These are phyloP conservation scores for Colletotrichum coccodes DNA, from an alignment of 2,329 filamentous ascomycete genomes.

Conservation along the genomic window DNA sequence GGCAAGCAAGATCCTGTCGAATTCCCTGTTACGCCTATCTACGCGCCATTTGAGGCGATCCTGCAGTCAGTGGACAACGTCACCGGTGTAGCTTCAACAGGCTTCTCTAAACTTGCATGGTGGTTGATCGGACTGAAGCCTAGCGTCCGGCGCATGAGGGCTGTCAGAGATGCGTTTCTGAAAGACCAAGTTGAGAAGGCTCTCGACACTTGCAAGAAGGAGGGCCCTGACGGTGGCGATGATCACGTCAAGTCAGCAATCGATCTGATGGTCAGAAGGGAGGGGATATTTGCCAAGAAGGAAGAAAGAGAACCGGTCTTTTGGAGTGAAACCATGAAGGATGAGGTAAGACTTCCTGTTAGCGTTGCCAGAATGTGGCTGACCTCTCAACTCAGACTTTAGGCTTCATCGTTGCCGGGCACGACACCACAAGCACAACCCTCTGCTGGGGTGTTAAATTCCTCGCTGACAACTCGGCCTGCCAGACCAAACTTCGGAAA, in stretches of 20 bases:
- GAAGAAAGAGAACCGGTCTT: constrained; percentile 16
- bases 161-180: neutral
- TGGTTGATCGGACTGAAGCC: neutral
- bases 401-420: constrained; percentile 33
- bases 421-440: constrained; percentile 40
- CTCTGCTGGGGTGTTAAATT: constrained; percentile 40
- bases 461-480: neutral
- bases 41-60: neutral
- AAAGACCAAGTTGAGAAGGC: neutral
- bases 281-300: constrained; percentile 9
- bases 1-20: neutral
- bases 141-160: no score
- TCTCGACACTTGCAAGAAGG: no score
- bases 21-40: neutral
- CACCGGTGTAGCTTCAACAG: neutral
- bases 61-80: neutral
- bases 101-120: neutral
- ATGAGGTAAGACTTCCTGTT: constrained; percentile 9
- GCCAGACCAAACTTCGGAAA: neutral
- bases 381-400: neutral
- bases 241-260: neutral
- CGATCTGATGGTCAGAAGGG: neutral
- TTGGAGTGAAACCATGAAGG: neutral
- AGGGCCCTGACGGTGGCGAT: neutral
- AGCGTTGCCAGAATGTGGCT: no score